Evolutionary conservation across 2,329 filamentous ascomycete species (phyloP), one percentile per base, ranked within the genome.

Genomic region (Simplicillium aogashimaense): DNA sequence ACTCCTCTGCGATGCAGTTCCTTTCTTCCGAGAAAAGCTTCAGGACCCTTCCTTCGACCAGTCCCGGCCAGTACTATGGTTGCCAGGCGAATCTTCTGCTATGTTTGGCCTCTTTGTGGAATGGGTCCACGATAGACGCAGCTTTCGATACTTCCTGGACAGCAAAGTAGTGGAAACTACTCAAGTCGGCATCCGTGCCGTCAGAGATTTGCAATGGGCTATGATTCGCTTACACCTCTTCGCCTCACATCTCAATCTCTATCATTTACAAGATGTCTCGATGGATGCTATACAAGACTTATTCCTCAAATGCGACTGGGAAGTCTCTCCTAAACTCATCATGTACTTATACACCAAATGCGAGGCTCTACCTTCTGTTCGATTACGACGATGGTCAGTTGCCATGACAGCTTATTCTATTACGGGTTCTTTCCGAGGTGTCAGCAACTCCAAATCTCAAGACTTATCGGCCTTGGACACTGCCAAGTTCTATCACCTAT

Each of bases 201-300:
- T 48, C 48, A 62, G 60, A 48, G 61, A 61, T 25, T 58, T 76
- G 4, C 74, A 76, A 53, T 76, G 72, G 70, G 67, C 70, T 43
- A 61, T 78, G 7, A 68, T 77, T 39, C 66, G 67, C 29, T 60
- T 78, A 11, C 74, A 78, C 49, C 61, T 78, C 38, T 78, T 78
- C 54, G 74, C 73, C 34, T 66, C 72, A 3, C 59, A 64, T 40
- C 65, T 74, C 47, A 63, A 63, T 37, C 58, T 76, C 3, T 55
- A 65, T 20, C 60, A 61, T 8, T 61, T 78, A 8, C 74, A 78
- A 49, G 74, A 78, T 53, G 56, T 65, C 14, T 65, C 71, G 51
- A 76, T 77, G 66, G 74, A 78, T 47, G 67, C 69, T 30, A 56
- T 78, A 14, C 74, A 78, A 53, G 74, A 78, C 48, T 55, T 78